Percentiles rank a stretch among this genome's conserved stretches.
These are phyloP conservation scores for Patellifolia procumbens DNA, from an alignment of 179 eudicot species.

Conservation along the genomic window DNA sequence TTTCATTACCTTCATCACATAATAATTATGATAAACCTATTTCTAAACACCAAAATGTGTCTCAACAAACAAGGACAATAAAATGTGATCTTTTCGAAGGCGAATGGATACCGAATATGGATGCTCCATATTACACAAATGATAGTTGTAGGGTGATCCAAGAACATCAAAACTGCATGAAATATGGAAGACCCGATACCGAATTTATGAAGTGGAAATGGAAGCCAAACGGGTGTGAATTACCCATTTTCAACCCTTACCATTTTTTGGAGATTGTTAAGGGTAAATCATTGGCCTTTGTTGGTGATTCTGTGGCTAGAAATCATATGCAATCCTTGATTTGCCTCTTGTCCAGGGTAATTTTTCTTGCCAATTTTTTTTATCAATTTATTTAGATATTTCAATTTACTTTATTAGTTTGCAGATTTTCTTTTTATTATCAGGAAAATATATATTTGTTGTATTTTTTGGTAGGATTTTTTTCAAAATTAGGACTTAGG, in stretches of 20 bases:
- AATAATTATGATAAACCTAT: not conserved
- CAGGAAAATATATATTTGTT: too few relatives aligned
- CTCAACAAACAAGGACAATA: not conserved
- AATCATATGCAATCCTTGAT: conserved; percentile 79
- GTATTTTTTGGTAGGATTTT: too few relatives aligned
- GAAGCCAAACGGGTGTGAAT: conserved; percentile 68
- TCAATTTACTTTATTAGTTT: too few relatives aligned
- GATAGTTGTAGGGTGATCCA: conserved; percentile 50
- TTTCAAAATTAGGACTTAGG: too few relatives aligned
- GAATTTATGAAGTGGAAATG: conserved; percentile 73
- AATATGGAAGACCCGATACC: conserved; percentile 61
- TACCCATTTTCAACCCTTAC: conserved; percentile 49
- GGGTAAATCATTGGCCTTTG: conserved; percentile 61
- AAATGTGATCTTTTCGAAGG: conserved; percentile 54
- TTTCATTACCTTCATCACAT: not conserved
- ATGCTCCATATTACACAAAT: conserved; percentile 62
- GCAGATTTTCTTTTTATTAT: too few relatives aligned
- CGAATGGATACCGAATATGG: conserved; percentile 48
- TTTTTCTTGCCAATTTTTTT: not conserved
- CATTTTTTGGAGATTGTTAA: conserved; percentile 59
- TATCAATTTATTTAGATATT: too few relatives aligned
- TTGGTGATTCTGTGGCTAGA: conserved; percentile 75
- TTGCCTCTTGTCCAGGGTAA: conserved; percentile 68
- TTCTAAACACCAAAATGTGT: not conserved
- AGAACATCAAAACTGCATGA: conserved; percentile 69